Evolutionary conservation across 2,329 filamentous ascomycete species (phyloP).

Genomic region (Penicillium glabrum): DNA sequence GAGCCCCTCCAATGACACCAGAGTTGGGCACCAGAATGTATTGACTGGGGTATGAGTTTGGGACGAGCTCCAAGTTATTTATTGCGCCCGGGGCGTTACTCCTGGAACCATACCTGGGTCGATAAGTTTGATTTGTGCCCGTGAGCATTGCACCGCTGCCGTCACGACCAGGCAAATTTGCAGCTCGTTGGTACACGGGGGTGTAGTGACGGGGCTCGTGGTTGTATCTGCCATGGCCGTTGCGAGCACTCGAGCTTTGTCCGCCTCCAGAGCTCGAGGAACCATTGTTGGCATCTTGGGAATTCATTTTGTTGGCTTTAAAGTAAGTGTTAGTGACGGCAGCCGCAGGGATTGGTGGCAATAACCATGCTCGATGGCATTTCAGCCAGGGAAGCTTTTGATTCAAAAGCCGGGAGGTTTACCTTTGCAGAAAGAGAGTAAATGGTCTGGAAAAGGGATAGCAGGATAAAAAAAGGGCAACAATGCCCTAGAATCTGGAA

Average conservation of each 20-base stretch:
- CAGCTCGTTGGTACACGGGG: slow-evolving; percentile 8
- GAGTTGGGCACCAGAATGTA: slow-evolving; percentile 35
- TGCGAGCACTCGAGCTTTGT: neutral
- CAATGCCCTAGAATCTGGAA: no score
- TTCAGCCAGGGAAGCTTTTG: no score
- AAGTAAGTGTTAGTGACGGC: neutral
- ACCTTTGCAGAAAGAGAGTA: no score
- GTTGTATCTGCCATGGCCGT: neutral
- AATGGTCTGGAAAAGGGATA: no score
- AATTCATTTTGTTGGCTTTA: neutral
- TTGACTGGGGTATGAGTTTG: slow-evolving; percentile 14
- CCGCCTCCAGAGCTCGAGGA: neutral
- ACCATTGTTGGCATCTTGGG: neutral
- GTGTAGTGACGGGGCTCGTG: slow-evolving; percentile 22
- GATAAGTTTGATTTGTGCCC: slow-evolving; percentile 30
- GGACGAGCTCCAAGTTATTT: slow-evolving; percentile 22
- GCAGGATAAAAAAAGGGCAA: no score
- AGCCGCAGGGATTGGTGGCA: neutral
- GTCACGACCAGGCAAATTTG: slow-evolving; percentile 18
- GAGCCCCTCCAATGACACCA: slow-evolving; percentile 32
- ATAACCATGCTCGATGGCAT: neutral
- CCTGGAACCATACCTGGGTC: slow-evolving; percentile 30
- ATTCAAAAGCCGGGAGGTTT: no score
- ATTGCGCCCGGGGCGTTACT: slow-evolving; percentile 19
- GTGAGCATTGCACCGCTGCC: slow-evolving; percentile 25